Percentiles rank a stretch among this genome's conserved stretches.
Evolutionary conservation across 148 eudicot genomes (phyloP).

Genomic region (Talinum fruticosum): DNA sequence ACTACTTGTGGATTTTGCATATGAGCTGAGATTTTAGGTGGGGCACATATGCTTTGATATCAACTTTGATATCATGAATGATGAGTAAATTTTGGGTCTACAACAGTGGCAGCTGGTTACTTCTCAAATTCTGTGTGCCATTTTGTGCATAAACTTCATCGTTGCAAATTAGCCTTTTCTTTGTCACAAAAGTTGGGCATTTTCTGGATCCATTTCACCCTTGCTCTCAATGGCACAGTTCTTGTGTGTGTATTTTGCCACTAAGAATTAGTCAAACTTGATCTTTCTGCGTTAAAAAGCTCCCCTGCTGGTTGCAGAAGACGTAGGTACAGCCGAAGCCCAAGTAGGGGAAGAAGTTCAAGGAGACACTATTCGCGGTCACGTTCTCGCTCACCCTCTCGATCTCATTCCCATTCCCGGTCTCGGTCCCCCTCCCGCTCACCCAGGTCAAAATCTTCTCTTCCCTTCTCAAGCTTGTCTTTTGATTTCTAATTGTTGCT

Average conservation of each 20-base stretch:
- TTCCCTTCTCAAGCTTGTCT: neutral
- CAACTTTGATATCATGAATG: too few relatives aligned
- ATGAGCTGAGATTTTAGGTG: too few relatives aligned
- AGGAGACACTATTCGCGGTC: slow-evolving; percentile 61
- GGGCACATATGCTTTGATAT: too few relatives aligned
- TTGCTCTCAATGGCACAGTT: neutral
- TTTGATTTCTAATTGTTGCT: neutral
- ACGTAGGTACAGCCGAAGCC: slow-evolving; percentile 74
- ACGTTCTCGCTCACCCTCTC: slow-evolving; percentile 42
- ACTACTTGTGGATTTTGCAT: too few relatives aligned
- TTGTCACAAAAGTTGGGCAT: neutral
- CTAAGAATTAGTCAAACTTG: neutral
- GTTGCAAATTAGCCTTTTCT: neutral
- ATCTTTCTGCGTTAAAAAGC: neutral
- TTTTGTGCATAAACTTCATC: neutral
- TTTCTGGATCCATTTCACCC: neutral
- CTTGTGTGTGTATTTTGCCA: neutral
- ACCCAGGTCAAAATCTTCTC: slow-evolving; percentile 48
- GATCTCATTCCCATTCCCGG: slow-evolving; percentile 37
- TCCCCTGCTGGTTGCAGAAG: slow-evolving; percentile 47
- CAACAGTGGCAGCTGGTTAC: too few relatives aligned
- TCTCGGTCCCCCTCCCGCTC: slow-evolving; percentile 62
- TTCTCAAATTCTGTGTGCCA: neutral
- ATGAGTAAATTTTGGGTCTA: too few relatives aligned
- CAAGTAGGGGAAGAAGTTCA: slow-evolving; percentile 70